Base-by-base conservation (phyloP, 768 basidiomycete species). In the Trametes coccinea region DNA sequence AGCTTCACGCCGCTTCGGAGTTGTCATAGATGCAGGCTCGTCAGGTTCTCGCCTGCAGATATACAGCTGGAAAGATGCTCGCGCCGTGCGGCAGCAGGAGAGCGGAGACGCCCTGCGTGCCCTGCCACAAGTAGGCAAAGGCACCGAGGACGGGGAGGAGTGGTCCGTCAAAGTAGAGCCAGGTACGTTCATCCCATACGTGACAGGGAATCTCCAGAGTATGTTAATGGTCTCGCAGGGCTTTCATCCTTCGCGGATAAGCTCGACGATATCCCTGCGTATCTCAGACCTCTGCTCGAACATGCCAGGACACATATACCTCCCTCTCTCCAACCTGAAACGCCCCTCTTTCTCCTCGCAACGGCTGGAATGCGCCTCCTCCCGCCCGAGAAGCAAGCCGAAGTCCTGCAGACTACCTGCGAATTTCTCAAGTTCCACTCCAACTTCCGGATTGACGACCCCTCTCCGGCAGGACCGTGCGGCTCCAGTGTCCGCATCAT, bases 1-100 rank as follows among this genome's bases (percentile, higher is more conserved):
- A 58, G 76, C 82, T 61, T 86, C 85, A 57, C 87, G 93, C 66
- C 86, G 88, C 68, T 96, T 93, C 75, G 94, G 93, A 61, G 84
- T 98, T 61, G 95, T 98, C 64, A 93, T 99, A 74, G 97, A 99
- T 79, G 97, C 97, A 71, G 97, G 97, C 62, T 97, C 95, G 73
- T 98, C 95, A 27, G 97, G 97, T 31, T 98, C 96, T 4, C 80
- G 97, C 56, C 79, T 98, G 39, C 95, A 98, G 74, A 93, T 98
- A 67, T 98, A 99, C 78, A 94, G 92, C 73, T 99, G 96, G 97
- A 84, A 84, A 64, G 89, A 98, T 73, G 89, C 95, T 22, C 80
- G 84, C 59, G 73, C 80, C 7, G 78, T 87, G 46, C 78, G 82
- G 16, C 79, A 83, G 58, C 79, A 84, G 60, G 78, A 82, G 51